A percentile compares a stretch with the other conserved stretches of the same genome.
These are phyloP conservation scores for Kwoniella sp. DNA, from an alignment of 768 basidiomycete species.

Conservation along the genomic window DNA sequence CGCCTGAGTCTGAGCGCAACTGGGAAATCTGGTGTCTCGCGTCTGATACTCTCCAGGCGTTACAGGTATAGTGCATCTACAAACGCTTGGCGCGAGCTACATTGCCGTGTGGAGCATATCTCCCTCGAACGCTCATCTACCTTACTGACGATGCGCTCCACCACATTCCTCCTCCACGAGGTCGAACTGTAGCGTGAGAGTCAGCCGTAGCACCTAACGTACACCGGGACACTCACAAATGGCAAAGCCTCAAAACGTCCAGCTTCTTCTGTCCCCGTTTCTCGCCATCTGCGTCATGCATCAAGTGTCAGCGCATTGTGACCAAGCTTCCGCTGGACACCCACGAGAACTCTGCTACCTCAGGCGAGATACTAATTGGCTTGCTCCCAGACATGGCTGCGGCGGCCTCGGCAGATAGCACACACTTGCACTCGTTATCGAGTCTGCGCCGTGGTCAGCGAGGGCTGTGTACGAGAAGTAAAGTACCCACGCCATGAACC, in stretches of 20 bases:
- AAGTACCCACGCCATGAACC: constrained; percentile 19
- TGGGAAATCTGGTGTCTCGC: too few species aligned
- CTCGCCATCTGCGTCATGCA: constrained; percentile 6
- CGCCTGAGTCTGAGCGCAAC: too few species aligned
- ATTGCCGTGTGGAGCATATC: too few species aligned
- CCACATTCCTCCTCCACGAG: constrained; percentile 18
- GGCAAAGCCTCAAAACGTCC: constrained; percentile 20
- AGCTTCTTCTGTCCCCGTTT: constrained; percentile 22
- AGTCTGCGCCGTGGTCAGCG: not conserved
- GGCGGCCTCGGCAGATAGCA: constrained; percentile 18
- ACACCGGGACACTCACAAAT: constrained; percentile 10
- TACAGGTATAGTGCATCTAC: too few species aligned
- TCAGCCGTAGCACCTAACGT: too few species aligned
- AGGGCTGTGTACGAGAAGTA: not conserved
- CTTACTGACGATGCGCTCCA: constrained; percentile 6
- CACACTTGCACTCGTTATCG: constrained; percentile 22
- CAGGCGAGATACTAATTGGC: constrained; percentile 9
- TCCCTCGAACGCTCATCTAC: too few species aligned
- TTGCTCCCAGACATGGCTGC: constrained; percentile 11
- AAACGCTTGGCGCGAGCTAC: too few species aligned
- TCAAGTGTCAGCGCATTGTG: not conserved
- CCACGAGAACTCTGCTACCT: constrained; percentile 24
- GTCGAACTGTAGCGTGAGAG: constrained; percentile 12
- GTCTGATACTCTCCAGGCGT: too few species aligned
- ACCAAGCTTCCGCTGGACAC: too few species aligned